Evolutionary conservation across 2,329 filamentous ascomycete genomes (phyloP), one percentile per base, ranked within the genome.

Genomic region (Beauveria varroae): DNA sequence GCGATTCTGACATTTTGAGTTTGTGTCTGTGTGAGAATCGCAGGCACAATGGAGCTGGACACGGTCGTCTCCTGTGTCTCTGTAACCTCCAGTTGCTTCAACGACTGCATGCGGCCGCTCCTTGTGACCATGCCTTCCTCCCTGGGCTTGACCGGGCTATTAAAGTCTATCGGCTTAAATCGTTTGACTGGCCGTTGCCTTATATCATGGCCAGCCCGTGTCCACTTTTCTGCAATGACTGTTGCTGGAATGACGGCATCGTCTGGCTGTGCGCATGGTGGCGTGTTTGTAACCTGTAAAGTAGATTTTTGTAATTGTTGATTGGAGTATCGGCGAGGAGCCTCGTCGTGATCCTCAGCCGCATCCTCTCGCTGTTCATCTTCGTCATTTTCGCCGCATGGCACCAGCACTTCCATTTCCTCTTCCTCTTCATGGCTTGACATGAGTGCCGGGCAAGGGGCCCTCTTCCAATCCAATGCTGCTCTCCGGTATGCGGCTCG

Each of bases 381-480:
- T 41, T 30, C 26, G 28, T 54, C 57, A 43, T 64, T 60, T 16
- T 68, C 67, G 7, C 68, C 71, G 43, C 69, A 68, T 1, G 74
- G 73, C 5, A 75, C 63, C 41, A 70, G 69, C 52, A 71, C 69
- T 52, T 77, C 75, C n/a, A 75, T 61, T 9, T 75, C 73, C 16
- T 76, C 73, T 24, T 76, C 74, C 9, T 69, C 63, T 22, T 57
- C 37, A 22, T 24, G 44, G 46, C 58, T 61, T 26, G 51, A 54
- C 26, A 28, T n/a, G 34, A 6, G 28, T 26, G 8, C 5, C 18
- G 10, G 3, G 8, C 8, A 7, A 10, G 18, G 14, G 4, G 10
- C 9, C 5, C 12, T 10, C 41, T 24, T 26, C 5, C 4, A 43
- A 3, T 22, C 24, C 8, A 37, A 18, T 7, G 24, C 1, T 2